These are phyloP conservation scores for Aspergillus bertholletiae DNA, from an alignment of 495 filamentous ascomycete species.

Conservation along the genomic window DNA sequence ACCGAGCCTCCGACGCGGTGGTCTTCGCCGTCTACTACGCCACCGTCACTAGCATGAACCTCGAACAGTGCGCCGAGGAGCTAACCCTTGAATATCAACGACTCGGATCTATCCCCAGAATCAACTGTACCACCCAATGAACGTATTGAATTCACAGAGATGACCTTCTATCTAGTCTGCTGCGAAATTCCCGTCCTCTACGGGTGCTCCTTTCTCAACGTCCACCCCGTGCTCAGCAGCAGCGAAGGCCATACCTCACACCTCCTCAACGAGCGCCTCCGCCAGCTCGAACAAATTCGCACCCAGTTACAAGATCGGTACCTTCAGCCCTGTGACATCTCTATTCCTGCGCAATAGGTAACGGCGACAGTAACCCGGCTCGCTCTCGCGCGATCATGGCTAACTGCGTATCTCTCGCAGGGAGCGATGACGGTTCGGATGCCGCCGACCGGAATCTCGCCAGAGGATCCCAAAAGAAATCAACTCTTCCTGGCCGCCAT, in stretches of 20 bases:
- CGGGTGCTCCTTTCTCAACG: no score
- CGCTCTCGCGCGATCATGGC: slow-evolving; percentile 60
- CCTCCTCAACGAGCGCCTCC: slow-evolving; percentile 27
- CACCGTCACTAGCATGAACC: slow-evolving; percentile 60
- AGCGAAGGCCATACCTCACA: no score
- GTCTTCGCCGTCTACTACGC: slow-evolving; percentile 73
- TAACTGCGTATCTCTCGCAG: slow-evolving; percentile 53
- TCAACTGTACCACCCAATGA: no score
- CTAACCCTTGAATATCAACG: not conserved
- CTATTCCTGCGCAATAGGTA: not conserved
- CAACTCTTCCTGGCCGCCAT: slow-evolving; percentile 67
- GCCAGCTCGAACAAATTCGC: slow-evolving; percentile 64
- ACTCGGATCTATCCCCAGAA: not conserved
- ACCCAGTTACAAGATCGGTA: slow-evolving; percentile 18
- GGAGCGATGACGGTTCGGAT: no score
- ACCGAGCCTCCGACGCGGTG: slow-evolving; percentile 54
- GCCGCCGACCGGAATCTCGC: slow-evolving; percentile 33
- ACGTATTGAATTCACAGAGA: not conserved
- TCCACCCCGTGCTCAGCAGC: no score
- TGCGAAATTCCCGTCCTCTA: no score
- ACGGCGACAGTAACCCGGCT: slow-evolving; percentile 1
- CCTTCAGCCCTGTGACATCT: not conserved
- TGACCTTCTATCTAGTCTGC: no score
- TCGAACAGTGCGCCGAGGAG: slow-evolving; percentile 23
- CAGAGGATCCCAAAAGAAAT: slow-evolving; percentile 47